Conservation (phyloP, 176 grass and related monocot genomes). For the Leersia perrieri region DNA sequence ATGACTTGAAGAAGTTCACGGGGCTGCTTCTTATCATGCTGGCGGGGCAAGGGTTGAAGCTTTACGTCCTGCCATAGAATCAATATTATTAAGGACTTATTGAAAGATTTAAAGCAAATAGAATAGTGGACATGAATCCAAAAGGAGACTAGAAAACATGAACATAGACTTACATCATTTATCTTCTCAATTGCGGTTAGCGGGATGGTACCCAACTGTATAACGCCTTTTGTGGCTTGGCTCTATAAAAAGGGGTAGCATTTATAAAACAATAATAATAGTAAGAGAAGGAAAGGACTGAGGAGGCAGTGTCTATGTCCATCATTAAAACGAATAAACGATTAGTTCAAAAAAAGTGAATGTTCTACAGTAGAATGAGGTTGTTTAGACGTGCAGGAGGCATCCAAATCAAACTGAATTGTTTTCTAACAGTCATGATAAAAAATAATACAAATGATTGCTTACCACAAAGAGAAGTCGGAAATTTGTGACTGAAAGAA, state of each 20-base stretch:
- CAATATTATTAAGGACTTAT: slow-evolving; percentile 27
- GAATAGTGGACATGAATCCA: background rate
- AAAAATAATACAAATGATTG: slow-evolving; percentile 19
- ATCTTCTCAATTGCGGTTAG: slow-evolving; percentile 86
- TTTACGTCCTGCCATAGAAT: slow-evolving; percentile 68
- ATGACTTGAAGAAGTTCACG: slow-evolving; percentile 84
- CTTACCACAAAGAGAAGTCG: slow-evolving; percentile 90
- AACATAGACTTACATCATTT: slow-evolving; percentile 69
- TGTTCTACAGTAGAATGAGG: background rate
- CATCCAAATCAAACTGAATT: background rate
- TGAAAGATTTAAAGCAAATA: slow-evolving; percentile 7
- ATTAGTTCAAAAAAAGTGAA: background rate
- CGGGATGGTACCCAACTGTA: slow-evolving; percentile 87
- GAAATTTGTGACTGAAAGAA: slow-evolving; percentile 81
- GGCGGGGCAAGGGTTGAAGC: slow-evolving; percentile 58
- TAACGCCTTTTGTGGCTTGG: slow-evolving; percentile 58
- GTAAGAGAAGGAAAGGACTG: background rate
- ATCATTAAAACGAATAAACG: background rate
- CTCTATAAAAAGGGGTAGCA: slow-evolving; percentile 50
- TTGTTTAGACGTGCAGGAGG: background rate
- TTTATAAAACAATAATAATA: slow-evolving; percentile 13
- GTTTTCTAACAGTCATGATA: background rate
- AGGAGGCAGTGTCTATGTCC: background rate
- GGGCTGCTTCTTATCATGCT: slow-evolving; percentile 56
- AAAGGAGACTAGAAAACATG: slow-evolving; percentile 9